phyloP scores from a whole-genome alignment of 495 filamentous ascomycete species.

The Baudoinia panamericana region DNA sequence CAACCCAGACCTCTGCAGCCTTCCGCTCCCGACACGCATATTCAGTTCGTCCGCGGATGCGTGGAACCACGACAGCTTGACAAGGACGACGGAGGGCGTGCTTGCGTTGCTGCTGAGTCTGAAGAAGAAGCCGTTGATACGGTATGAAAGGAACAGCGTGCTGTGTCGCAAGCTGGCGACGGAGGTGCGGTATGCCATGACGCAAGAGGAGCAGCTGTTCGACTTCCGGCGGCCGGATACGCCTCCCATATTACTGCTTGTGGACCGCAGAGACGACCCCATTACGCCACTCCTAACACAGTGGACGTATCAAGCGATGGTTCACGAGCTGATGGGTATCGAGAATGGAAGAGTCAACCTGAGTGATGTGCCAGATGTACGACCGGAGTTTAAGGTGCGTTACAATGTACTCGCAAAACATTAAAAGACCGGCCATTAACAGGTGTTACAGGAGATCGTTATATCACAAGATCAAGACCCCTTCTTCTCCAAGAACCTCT shows the following conservation, averaged over 20 bases:
- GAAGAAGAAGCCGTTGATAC: constrained; percentile 91
- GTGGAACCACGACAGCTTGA: constrained; percentile 80
- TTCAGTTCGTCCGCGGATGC: constrained; percentile 64
- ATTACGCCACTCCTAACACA: constrained; percentile 91
- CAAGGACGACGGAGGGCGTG: constrained; percentile 74
- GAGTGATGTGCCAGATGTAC: constrained; percentile 72
- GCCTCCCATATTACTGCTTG: constrained; percentile 76
- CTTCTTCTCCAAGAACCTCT: constrained; percentile 99
- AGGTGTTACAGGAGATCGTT: constrained; percentile 55
- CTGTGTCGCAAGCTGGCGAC: constrained; percentile 84
- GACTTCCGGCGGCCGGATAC: constrained; percentile 94
- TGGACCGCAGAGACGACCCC: constrained; percentile 89
- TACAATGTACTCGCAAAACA: background rate
- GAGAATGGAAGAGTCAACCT: constrained; percentile 84
- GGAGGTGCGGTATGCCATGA: constrained; percentile 82
- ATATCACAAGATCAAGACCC: constrained; percentile 95
- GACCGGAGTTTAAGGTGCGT: constrained; percentile 62
- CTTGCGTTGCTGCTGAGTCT: constrained; percentile 68
- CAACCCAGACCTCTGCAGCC: constrained; percentile 83
- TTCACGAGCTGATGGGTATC: constrained; percentile 89
- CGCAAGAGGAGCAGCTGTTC: constrained; percentile 92
- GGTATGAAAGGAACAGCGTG: constrained; percentile 85
- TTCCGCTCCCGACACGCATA: constrained; percentile 64
- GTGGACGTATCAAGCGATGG: constrained; percentile 99
- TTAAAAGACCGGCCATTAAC: constrained; percentile 5